Conservation (phyloP, 805 yeast genomes). For the Dipodascopsis uninucleata region DNA sequence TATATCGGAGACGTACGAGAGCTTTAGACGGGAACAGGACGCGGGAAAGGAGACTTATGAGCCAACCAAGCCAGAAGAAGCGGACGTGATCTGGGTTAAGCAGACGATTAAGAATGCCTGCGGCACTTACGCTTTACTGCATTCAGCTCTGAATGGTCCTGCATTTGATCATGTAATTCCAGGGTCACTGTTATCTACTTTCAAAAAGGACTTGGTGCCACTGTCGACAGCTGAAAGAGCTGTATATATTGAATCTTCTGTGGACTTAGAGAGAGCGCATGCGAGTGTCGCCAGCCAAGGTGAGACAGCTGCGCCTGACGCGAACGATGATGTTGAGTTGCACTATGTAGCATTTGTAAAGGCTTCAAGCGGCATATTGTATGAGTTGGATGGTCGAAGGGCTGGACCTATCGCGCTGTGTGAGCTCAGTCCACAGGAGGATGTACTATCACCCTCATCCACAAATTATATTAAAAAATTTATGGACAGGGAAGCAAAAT, state of each 20-base stretch:
- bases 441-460: slow-evolving; percentile 52
- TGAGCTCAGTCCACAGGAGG: slow-evolving; percentile 40
- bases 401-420: slow-evolving; percentile 69
- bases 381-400: slow-evolving; percentile 87
- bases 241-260: slow-evolving; percentile 44
- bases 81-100: slow-evolving; percentile 59
- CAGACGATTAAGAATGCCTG: slow-evolving; percentile 88
- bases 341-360: slow-evolving; percentile 78
- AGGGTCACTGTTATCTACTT: slow-evolving; percentile 32
- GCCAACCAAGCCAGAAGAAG: slow-evolving; percentile 28
- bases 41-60: slow-evolving; percentile 22
- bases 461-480: slow-evolving; percentile 59
- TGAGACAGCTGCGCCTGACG: slow-evolving; percentile 40
- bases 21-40: slow-evolving; percentile 45
- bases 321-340: slow-evolving; percentile 48
- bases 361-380: slow-evolving; percentile 54
- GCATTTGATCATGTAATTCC: slow-evolving; percentile 33
- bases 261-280: slow-evolving; percentile 42
- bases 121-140: slow-evolving; percentile 85
- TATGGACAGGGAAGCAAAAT: slow-evolving; percentile 45
- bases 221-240: slow-evolving; percentile 40
- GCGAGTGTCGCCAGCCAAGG: slow-evolving; percentile 38
- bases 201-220: slow-evolving; percentile 29
- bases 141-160: slow-evolving; percentile 46
- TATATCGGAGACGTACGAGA: slow-evolving; percentile 58